Base-by-base conservation (phyloP, 2,329 filamentous ascomycete species). In the Thielaviopsis populi region DNA sequence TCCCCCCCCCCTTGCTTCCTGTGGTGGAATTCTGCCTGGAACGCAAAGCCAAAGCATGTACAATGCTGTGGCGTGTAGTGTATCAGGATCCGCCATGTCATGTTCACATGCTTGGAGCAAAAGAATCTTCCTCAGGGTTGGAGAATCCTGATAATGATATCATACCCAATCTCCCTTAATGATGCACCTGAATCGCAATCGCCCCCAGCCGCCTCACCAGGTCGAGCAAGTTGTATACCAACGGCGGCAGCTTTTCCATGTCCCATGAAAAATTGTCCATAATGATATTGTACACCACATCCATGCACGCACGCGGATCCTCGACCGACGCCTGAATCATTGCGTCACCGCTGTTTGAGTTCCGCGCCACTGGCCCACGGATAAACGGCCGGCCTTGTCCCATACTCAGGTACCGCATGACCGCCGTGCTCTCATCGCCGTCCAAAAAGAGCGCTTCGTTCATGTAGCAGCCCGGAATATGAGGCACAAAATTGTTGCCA, bases 191-290 rank as follows among this genome's bases (percentile, higher is more conserved):
- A 10, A 79, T 78, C 3, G 80, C 79, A 68, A 77, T 76, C 3
- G 46, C 42, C 11, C 80, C 79, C 62, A 88, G 71, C 67, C 84
- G 83, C 67, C 79, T 79, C 69, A 89, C 80, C 68, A 89, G 72
- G 56, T 83, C 78, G 56, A 83, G 80, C 59, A 89, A 71, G 66
- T 88, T 88, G 68, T 87, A 84, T 1, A 88, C 84, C 54, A 89
- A 77, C 0, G 84, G 80, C 13, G 85, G 82, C 65, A 78, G 68
- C 7, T 72, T 70, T 37, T 78, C 77, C 37, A 75, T 72, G 0
- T 73, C 73, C 1, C 71, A 73, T 15, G 71, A 68, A 65, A 78
- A 83, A 70, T 85, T 84, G 46, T 74, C 72, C 40, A 75, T 73
- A 67, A 89, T 75, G 10, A 85, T 74, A 43, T 80, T 77, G 62